Evolutionary conservation across 257 asterid species (phyloP), one percentile per base, ranked within the genome.

Genomic region (Lithospermum erythrorhizon): DNA sequence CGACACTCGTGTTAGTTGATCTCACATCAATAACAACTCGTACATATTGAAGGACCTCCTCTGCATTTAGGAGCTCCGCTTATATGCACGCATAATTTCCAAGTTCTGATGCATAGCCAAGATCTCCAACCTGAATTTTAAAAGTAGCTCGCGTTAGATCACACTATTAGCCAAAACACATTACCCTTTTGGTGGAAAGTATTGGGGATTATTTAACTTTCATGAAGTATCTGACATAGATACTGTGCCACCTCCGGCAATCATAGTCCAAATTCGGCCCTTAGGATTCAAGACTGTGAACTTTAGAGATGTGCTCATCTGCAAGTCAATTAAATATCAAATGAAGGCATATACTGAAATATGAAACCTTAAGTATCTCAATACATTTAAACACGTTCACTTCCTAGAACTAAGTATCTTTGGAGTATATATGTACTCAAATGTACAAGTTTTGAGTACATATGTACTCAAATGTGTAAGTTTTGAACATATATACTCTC

Each of bases 171-270:
- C 30, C 30, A 27, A 2, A 3, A 27, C 30, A 27, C 3, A 27
- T 27, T 27, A 27, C 4, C 30, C 30, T 27, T 3, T 2, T 3
- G 30, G 6, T 27, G 30, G 3, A 27, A 27, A 27, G 30, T 27
- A 27, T 27, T 27, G n/a, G 30, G 30, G 30, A 27, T 27, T 27
- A 6, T n/a, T 27, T 2, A 27, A 27, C 30, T 27, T 6, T 2
- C 95, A n/a, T n/a, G n/a, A n/a, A 0, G 97, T 90, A 70, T 90
- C 96, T 0, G 97, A n/a, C 96, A 41, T 90, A 90, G 66, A 90
- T 90, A 72, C 96, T 90, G 97, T 96, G 37, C 97, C 97, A 67
- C 97, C 97, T 58, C 97, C 97, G 64, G 97, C 97, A 53, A 90
- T 95, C 97, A 87, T 87, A 16, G 97, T 90, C 97, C 97, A 87